phyloP scores from a whole-genome alignment of 1,284 basidiomycete genomes.

The Rhodotorula sp. region DNA sequence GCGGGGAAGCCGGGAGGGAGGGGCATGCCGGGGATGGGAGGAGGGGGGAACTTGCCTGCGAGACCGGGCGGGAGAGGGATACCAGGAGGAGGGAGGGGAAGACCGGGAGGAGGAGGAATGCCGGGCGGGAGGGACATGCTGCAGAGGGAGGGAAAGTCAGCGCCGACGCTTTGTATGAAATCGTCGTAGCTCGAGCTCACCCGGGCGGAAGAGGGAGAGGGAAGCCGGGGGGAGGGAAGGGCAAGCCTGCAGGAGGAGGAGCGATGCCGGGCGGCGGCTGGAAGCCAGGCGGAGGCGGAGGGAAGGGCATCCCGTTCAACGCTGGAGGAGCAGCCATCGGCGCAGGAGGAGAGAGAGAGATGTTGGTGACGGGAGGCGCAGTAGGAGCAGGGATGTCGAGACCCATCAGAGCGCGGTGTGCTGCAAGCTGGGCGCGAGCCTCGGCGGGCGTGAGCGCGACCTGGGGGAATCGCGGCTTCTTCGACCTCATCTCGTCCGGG shows the following conservation, averaged over 20 bases:
- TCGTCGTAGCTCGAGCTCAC: background rate
- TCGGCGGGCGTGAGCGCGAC: conserved; percentile 66
- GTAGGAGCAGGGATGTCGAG: background rate
- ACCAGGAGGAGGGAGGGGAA: conserved; percentile 32
- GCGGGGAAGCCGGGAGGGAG: conserved; percentile 25
- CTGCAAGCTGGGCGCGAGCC: conserved; percentile 76
- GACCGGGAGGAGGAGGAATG: conserved; percentile 24
- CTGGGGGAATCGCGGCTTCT: conserved; percentile 75
- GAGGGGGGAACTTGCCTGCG: background rate
- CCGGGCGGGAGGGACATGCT: conserved; percentile 34
- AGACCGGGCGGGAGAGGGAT: conserved; percentile 4
- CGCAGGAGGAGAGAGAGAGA: conserved; percentile 25
- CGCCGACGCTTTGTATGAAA: background rate
- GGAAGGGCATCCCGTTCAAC: conserved; percentile 18
- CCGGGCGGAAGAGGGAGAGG: conserved; percentile 18
- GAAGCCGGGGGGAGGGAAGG: conserved; percentile 27
- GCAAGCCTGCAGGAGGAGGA: conserved; percentile 29
- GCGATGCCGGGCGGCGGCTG: conserved; percentile 14
- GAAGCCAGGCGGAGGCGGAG: conserved; percentile 19
- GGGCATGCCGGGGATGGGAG: conserved; percentile 11
- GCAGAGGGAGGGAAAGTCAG: conserved; percentile 20
- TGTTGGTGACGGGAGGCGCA: conserved; percentile 28
- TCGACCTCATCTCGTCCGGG: conserved; percentile 67
- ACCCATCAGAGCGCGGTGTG: conserved; percentile 86
- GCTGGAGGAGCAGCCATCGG: background rate